Evolutionary conservation across 2,329 filamentous ascomycete species (phyloP), one percentile per base, ranked within the genome.

Genomic region (Chaetomium sp.): DNA sequence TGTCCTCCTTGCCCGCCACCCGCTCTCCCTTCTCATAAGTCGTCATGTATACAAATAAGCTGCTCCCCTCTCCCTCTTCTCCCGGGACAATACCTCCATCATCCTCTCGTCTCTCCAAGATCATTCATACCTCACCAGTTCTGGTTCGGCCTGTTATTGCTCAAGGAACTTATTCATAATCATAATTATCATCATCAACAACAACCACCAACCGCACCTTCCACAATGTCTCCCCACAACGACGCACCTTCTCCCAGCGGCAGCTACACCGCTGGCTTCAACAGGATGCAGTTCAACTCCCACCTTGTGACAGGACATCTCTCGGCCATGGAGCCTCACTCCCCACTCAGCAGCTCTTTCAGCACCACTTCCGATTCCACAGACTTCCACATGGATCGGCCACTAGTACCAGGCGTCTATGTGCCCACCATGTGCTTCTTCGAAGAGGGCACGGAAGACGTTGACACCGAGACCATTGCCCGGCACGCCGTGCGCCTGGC

Each of bases 391-490:
- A 66, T 66, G 55, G 58, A 61, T 37, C 69, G 74, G 34, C 71
- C 69, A 4, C 67, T 77, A 8, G 57, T 71, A 32, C 72, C 74
- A 4, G 82, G 81, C 55, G 79, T 89, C 62, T 89, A 89, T 66
- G 85, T 88, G 48, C 87, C 87, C 33, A 89, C 86, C 14, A 78
- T 88, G 64, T 85, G 85, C 69, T 89, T 90, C 74, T 90, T 90
- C 69, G 75, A 86, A 54, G 70, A 76, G 1, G 76, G 74, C 27
- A 79, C 78, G 1, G 87, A 90, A 68, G 81, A 89, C 54, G 72
- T 90, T 54, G 87, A 90, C 66, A 75, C 79, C 10, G 71, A 74
- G 38, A 80, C 82, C 41, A 84, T 85, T 56, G 76, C 79, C 49
- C 77, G 74, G 51, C 76, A 81, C 67, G 83, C 86, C 40, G 79